phyloP scores from a whole-genome alignment of 169 alveolate genomes.

The Plasmodium yoelii region DNA sequence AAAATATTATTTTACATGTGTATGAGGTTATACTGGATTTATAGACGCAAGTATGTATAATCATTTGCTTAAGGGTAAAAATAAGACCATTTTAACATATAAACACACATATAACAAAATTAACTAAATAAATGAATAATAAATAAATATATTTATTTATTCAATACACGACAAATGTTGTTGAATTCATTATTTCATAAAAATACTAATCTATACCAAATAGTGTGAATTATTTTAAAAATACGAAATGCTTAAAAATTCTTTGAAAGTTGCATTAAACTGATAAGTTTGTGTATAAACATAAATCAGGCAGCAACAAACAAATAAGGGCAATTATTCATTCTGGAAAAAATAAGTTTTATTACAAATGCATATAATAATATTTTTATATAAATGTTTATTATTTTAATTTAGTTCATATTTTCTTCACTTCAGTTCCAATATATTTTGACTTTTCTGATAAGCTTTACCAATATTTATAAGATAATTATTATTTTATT shows the following conservation, averaged over 20 bases:
- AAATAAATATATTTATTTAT: conserved; percentile 8
- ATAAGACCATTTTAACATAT: background rate
- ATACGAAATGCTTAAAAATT: background rate
- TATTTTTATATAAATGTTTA: background rate
- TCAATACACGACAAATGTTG: background rate
- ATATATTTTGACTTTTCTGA: background rate
- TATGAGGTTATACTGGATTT: background rate
- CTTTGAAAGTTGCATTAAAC: background rate
- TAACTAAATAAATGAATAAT: too few relatives aligned
- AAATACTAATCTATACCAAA: conserved; percentile 2
- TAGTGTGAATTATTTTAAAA: conserved; percentile 22
- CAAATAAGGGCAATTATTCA: background rate
- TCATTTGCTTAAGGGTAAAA: background rate
- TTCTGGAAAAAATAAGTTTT: background rate
- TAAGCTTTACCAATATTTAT: conserved; percentile 3
- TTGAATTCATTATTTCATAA: conserved; percentile 16
- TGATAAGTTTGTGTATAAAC: background rate
- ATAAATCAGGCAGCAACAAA: background rate
- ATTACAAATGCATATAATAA: background rate
- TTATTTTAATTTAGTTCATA: conserved; percentile 1
- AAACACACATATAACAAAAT: background rate
- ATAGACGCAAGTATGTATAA: conserved; percentile 2
- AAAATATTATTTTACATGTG: conserved; percentile 37
- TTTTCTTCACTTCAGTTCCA: background rate
- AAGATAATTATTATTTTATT: background rate